Conservation (phyloP, 2,329 filamentous ascomycete species). For the Sphaerulina populicola region DNA sequence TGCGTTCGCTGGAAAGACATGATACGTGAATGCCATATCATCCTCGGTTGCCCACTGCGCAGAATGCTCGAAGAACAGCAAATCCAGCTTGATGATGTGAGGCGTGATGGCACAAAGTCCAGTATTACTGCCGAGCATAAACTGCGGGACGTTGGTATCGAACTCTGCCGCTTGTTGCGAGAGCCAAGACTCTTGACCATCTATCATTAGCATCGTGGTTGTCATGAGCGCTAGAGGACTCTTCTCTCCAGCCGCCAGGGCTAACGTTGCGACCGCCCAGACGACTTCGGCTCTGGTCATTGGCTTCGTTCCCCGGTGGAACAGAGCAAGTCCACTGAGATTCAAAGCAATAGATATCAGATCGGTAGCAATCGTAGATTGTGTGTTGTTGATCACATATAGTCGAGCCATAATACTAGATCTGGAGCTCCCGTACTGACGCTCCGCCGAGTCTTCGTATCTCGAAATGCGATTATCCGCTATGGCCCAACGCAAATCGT, state of each 20-base stretch:
- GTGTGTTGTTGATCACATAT: slow-evolving; percentile 5
- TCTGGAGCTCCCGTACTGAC: not conserved
- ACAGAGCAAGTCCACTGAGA: slow-evolving; percentile 2
- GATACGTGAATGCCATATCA: not conserved
- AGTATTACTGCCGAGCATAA: not conserved
- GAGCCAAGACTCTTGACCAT: not conserved
- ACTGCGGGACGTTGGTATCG: not conserved
- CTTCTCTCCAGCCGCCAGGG: slow-evolving; percentile 2
- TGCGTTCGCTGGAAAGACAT: not conserved
- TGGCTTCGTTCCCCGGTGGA: not conserved
- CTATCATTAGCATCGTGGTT: not conserved
- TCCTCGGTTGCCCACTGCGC: not conserved
- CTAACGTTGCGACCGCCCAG: not conserved
- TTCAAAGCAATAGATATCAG: slow-evolving; percentile 1
- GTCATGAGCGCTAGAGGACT: slow-evolving; percentile 1
- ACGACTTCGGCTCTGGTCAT: not conserved
- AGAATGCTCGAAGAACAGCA: not conserved
- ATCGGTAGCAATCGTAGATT: slow-evolving; percentile 1
- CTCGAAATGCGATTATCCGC: slow-evolving; percentile 2
- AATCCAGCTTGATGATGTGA: not conserved
- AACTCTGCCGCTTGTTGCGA: not conserved
- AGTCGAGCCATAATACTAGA: slow-evolving; percentile 4
- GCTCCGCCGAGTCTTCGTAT: not conserved
- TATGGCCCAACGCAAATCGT: not conserved
- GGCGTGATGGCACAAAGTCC: not conserved